phyloP scores from a whole-genome alignment of 2,329 filamentous ascomycete species.

The Penicillium digitatum region DNA sequence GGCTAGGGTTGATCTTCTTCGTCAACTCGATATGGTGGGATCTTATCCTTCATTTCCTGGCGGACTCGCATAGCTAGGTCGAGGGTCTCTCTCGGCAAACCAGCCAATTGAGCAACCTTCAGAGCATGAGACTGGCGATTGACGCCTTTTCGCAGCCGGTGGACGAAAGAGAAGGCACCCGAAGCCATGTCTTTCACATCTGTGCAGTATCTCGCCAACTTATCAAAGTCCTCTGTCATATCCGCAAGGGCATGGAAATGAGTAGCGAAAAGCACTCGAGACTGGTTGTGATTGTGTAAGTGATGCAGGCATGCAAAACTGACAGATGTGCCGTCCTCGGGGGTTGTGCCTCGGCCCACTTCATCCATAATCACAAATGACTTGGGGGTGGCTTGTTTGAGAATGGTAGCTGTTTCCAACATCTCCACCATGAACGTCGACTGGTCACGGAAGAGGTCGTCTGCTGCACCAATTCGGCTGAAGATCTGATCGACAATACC shows the following conservation, averaged over 20 bases:
- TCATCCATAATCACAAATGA: conserved; percentile 99
- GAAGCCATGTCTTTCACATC: conserved; percentile 73
- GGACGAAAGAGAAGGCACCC: conserved; percentile 75
- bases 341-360: conserved; percentile 89
- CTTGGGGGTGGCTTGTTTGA: conserved; percentile 74
- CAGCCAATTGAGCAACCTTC: conserved; percentile 87
- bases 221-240: conserved; percentile 58
- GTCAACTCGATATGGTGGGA: not conserved
- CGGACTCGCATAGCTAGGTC: conserved; percentile 62
- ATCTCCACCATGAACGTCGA: conserved; percentile 99
- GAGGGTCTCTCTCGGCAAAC: conserved; percentile 70
- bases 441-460: conserved; percentile 90
- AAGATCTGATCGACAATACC: conserved; percentile 96
- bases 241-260: conserved; percentile 87
- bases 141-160: conserved; percentile 73
- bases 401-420: conserved; percentile 89
- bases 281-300: conserved; percentile 70
- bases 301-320: conserved; percentile 86
- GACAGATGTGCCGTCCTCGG: conserved; percentile 84
- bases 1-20: not conserved
- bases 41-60: conserved; percentile 21
- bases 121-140: conserved; percentile 87
- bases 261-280: conserved; percentile 84
- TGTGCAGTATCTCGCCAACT: conserved; percentile 77
- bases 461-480: conserved; percentile 86